phyloP scores from a whole-genome alignment of 345 rosid species.

The Mercurialis annua region DNA sequence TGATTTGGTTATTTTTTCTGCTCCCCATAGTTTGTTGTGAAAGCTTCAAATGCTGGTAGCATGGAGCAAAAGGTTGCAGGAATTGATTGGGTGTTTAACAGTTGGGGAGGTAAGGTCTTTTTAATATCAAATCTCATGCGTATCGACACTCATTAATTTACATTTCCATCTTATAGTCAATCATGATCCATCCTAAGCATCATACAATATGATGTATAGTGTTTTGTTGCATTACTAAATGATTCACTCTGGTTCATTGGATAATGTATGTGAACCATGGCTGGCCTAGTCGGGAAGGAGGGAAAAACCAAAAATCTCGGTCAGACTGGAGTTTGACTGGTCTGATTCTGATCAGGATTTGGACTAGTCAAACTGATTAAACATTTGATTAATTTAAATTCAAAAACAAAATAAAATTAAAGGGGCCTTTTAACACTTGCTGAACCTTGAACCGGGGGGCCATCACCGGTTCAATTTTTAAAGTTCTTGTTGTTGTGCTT shows the following conservation, averaged over 20 bases:
- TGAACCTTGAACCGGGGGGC: no score
- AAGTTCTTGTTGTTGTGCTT: no score
- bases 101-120: slow-evolving; percentile 79
- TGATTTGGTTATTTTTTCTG: background rate
- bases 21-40: slow-evolving; percentile 55
- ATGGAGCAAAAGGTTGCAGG: slow-evolving; percentile 59
- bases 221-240: background rate
- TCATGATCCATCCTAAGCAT: slow-evolving; percentile 1
- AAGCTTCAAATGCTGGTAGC: slow-evolving; percentile 20
- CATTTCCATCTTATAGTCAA: background rate
- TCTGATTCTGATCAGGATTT: no score
- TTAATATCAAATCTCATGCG: background rate
- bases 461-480: no score
- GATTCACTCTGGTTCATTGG: background rate
- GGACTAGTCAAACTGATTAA: no score
- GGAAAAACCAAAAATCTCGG: no score
- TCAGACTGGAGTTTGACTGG: no score
- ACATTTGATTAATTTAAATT: no score
- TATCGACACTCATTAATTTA: background rate
- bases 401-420: no score
- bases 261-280: background rate
- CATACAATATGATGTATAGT: background rate
- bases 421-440: no score
- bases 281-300: no score
- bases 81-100: slow-evolving; percentile 84